A percentile compares a stretch with the other conserved stretches of the same genome.
Evolutionary conservation across 768 basidiomycete species (phyloP).

Genomic region (Stropharia rugosoannulata): DNA sequence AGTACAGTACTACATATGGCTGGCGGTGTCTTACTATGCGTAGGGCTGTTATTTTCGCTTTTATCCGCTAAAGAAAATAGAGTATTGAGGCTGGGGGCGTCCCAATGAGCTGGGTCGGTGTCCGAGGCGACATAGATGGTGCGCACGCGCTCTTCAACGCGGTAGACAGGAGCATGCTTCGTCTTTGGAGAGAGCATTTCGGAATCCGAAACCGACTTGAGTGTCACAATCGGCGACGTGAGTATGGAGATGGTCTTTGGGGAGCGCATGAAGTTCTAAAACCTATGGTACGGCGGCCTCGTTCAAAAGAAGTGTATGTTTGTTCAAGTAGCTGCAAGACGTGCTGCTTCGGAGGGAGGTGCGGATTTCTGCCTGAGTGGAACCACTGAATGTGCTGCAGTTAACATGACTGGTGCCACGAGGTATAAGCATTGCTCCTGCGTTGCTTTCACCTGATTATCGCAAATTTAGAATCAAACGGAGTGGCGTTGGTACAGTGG

Average conservation of each 20-base stretch:
- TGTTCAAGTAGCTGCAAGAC: not conserved
- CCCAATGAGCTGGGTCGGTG: slow-evolving; percentile 42
- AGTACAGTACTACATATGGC: slow-evolving; percentile 31
- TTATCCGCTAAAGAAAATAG: slow-evolving; percentile 39
- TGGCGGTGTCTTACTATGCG: slow-evolving; percentile 20
- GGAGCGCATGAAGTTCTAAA: slow-evolving; percentile 24
- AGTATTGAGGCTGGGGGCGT: slow-evolving; percentile 34
- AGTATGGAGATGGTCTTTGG: slow-evolving; percentile 37
- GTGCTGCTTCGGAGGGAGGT: not conserved
- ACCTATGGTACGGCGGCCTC: not conserved
- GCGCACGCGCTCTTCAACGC: slow-evolving; percentile 46
- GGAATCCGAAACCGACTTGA: slow-evolving; percentile 22
- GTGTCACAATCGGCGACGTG: slow-evolving; percentile 28
- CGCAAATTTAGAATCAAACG: no score
- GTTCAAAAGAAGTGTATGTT: not conserved
- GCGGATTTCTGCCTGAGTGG: not conserved
- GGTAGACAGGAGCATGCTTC: slow-evolving; percentile 36
- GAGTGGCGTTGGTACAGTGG: no score
- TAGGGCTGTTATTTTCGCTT: slow-evolving; percentile 22
- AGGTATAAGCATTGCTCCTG: no score
- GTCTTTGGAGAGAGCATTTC: slow-evolving; percentile 28
- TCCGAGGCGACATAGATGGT: slow-evolving; percentile 47
- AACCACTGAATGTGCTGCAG: not conserved
- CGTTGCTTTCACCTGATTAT: no score
- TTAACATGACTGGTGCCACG: no score